phyloP scores from a whole-genome alignment of 1,139 yeast species.

The Saccharomyces pastorianus region DNA sequence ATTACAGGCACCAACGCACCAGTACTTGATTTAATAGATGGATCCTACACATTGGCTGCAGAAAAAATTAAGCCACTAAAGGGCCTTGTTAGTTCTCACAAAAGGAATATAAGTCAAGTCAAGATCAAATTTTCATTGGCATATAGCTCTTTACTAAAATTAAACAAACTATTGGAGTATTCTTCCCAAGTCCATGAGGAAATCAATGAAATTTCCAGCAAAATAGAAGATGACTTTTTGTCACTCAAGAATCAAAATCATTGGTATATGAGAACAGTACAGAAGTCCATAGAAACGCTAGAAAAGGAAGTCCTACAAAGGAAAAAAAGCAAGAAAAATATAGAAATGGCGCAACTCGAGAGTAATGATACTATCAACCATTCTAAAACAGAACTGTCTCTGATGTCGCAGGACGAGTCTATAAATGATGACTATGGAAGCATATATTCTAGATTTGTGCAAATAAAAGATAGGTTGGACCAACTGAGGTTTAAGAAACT shows the following conservation, averaged over 20 bases:
- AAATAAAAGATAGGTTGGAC: constrained; percentile 14
- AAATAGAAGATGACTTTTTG: constrained; percentile 6
- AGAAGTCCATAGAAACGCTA: neutral
- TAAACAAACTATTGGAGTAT: constrained; percentile 26
- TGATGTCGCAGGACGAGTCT: constrained; percentile 2
- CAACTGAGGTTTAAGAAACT: constrained; percentile 16
- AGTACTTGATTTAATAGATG: constrained; percentile 16
- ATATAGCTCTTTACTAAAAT: constrained; percentile 23
- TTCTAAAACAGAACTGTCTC: neutral
- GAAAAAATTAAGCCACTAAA: neutral
- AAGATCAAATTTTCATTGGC: constrained; percentile 14
- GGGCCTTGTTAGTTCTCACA: neutral
- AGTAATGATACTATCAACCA: neutral
- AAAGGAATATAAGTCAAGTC: constrained; percentile 3
- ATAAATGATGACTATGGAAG: constrained; percentile 24
- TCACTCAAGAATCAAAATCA: constrained; percentile 6
- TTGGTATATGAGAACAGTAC: constrained; percentile 7
- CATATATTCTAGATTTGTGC: constrained; percentile 20
- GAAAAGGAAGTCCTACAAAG: neutral
- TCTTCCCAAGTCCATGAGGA: constrained; percentile 21
- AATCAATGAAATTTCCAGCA: constrained; percentile 5
- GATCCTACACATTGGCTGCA: constrained; percentile 13
- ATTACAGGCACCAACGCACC: constrained; percentile 7
- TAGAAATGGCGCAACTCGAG: neutral
- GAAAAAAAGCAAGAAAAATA: neutral